Evolutionary conservation across 441 rosid species (phyloP), one percentile per base, ranked within the genome.

Genomic region (Syzygium syzygioides): DNA sequence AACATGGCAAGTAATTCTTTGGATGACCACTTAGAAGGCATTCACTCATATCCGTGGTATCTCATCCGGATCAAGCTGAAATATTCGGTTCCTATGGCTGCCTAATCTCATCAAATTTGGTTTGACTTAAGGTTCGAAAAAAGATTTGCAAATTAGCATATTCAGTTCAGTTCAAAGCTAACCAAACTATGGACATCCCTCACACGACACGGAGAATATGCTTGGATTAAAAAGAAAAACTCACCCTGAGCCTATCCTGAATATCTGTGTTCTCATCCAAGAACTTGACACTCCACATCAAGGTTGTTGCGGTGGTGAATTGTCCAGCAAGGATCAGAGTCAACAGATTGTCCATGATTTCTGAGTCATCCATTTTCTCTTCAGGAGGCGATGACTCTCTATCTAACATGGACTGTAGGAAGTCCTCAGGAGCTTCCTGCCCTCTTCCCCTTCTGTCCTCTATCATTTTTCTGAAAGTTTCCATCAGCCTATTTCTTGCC

Each of bases 241-340:
- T 90, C 66, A 94, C 95, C 90, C 94, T 87, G 55, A 94, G 94
- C 87, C 68, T 90, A 85, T 93, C 87, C 85, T 91, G 95, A 23
- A 88, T 93, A 71, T 93, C 90, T 89, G 48, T 86, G 83, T 93
- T 94, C 14, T 93, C 94, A 85, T 91, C 88, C 56, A 93, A 88
- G 91, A 92, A 92, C 91, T 94, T 94, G 88, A 92, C 93, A 86
- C 93, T 90, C 96, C 95, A 94, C 96, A 93, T 94, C 91, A 93
- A 92, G 20, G 95, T 93, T 71, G 94, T 94, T 25, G 96, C 93
- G 48, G 95, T 93, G 86, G 95, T 94, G 88, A 92, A 92, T 88
- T 94, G 94, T n/a, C 94, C 96, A 3, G 96, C 95, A 86, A 94
- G 90, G 88, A 94, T 89, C 91, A 94, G 87, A 54, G 95, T 92